Base-by-base conservation (phyloP, 805 yeast species). In the Kurtzmaniella fragi region DNA sequence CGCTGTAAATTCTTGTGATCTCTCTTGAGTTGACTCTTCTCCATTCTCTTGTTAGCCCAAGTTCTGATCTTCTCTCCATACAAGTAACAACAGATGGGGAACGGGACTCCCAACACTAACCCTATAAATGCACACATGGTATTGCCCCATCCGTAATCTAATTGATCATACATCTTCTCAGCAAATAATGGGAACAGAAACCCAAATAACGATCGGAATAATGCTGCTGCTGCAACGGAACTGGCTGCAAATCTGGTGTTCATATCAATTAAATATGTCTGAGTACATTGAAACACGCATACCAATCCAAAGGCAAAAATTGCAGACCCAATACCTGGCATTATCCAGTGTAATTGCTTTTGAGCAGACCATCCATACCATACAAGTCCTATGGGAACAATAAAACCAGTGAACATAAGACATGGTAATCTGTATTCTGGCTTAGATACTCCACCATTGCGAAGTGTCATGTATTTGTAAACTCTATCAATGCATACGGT, bases 281-380 rank as follows among this genome's bases (percentile, higher is more conserved):
- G 71, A 31, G 59, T 57, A 1, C 62, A 48, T 43, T 63, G 70
- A 47, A 65, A 65, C 5, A 59, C 70, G 31, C 64, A 58, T 16
- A 64, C 59, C 23, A 65, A 50, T 1, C 63, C 58, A 43, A 64
- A 62, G 2, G 67, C 63, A 50, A 64, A 65, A 13, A 65, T 54
- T 1, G 53, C 68, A 10, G 62, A 46, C 1, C 70, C 71, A 20
- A 64, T 47, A 16, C 57, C 52, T 3, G 71, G 67, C 55, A 62
- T 57, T 16, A 64, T 59, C 71, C 71, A 65, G 39, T 55, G 68
- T 12, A 62, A 43, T 41, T 61, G 49, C 29, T 49, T 49, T 38
- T 65, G 52, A 9, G 59, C 68, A 9, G 67, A 59, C 70, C 71
- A 65, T 13, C 71, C 71, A 43, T 59, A 65, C 58, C 65, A 56